phyloP scores from a whole-genome alignment of 495 filamentous ascomycete genomes.

The Pyrenopolyporus hunteri region DNA sequence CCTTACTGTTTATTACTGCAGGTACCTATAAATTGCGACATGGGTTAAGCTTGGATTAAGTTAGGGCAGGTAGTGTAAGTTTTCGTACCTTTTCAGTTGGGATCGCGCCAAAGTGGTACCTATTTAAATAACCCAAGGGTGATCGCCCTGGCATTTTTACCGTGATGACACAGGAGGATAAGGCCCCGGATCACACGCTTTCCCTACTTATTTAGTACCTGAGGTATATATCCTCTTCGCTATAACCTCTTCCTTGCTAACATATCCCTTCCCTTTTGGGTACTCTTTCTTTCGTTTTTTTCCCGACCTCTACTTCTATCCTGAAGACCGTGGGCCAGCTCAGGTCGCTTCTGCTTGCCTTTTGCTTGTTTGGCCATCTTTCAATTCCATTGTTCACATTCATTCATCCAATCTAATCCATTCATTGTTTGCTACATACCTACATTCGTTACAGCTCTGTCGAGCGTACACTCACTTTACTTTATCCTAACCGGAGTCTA shows the following conservation, averaged over 20 bases:
- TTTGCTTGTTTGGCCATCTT: slow-evolving; percentile 3
- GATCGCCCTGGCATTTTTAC: slow-evolving; percentile 29
- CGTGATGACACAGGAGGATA: slow-evolving; percentile 17
- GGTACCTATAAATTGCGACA: slow-evolving; percentile 13
- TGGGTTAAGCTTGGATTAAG: slow-evolving; percentile 5
- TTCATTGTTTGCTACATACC: not conserved
- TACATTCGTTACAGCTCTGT: not conserved
- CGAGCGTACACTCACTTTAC: slow-evolving; percentile 4
- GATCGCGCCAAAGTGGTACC: slow-evolving; percentile 7
- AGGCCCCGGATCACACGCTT: slow-evolving; percentile 21
- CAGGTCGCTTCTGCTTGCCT: no score
- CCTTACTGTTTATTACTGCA: no score
- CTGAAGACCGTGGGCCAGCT: slow-evolving; percentile 7
- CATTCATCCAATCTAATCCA: slow-evolving; percentile 3
- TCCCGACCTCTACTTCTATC: slow-evolving; percentile 22
- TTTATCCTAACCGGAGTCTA: slow-evolving; percentile 22
- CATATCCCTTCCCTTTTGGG: slow-evolving; percentile 27
- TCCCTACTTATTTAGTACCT: slow-evolving; percentile 6
- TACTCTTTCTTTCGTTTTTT: slow-evolving; percentile 27
- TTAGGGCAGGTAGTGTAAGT: slow-evolving; percentile 6
- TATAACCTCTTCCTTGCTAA: not conserved
- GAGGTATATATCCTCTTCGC: not conserved
- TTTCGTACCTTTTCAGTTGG: slow-evolving; percentile 6
- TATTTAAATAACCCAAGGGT: slow-evolving; percentile 32
- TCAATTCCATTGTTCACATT: no score